Conservation (phyloP, 352 stramenopile genomes). For the Globisporangium echinulatum region DNA sequence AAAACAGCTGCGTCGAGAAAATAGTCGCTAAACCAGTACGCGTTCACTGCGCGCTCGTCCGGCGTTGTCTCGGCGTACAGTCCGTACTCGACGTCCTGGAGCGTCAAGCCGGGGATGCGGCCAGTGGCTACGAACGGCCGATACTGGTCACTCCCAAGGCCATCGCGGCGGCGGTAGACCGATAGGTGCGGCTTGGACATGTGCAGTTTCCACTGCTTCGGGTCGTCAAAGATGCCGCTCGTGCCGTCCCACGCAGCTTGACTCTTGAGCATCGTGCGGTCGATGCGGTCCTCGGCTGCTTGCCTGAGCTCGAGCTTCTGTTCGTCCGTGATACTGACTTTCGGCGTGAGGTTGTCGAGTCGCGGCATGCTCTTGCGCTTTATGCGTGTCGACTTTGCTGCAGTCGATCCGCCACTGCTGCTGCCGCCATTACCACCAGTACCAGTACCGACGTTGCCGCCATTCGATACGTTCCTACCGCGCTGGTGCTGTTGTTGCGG, state of each 20-base stretch:
- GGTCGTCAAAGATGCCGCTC: conserved; percentile 55
- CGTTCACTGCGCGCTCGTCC: conserved; percentile 51
- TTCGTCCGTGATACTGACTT: conserved; percentile 5
- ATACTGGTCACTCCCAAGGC: conserved; percentile 5
- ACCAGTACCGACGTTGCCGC: background rate
- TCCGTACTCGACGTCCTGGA: conserved; percentile 64
- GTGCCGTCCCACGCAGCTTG: conserved; percentile 48
- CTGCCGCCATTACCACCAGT: background rate
- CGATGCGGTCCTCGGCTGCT: conserved; percentile 32
- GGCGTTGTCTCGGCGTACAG: conserved; percentile 66
- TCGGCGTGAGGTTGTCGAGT: conserved; percentile 11
- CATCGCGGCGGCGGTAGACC: conserved; percentile 25
- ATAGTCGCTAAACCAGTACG: conserved; percentile 51
- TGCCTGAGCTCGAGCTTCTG: conserved; percentile 3
- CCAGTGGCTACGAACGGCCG: conserved; percentile 51
- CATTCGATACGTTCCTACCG: background rate
- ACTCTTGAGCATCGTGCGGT: conserved; percentile 27
- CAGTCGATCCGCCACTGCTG: background rate
- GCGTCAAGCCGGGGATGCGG: conserved; percentile 43
- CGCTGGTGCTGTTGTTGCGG: conserved; percentile 1
- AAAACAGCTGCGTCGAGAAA: conserved; percentile 69
- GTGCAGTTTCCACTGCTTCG: conserved; percentile 62
- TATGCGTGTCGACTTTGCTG: background rate
- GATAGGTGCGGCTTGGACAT: conserved; percentile 41
- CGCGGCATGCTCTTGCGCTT: conserved; percentile 6